Evolutionary conservation across 345 rosid genomes (phyloP).

Genomic region (thale cress (Arabidopsis thaliana)): TAIR10.1 NC_003076.8:4271501-4272000

Average conservation of each 20-base stretch:
- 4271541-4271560: too few relatives aligned
- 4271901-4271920: constrained; percentile 25
- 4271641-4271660: too few relatives aligned
- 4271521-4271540: too few relatives aligned
- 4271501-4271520: too few relatives aligned
- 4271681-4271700: neutral
- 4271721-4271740: neutral
- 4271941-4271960: constrained; percentile 42
- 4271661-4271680: too few relatives aligned
- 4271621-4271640: too few relatives aligned
- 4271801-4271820: neutral
- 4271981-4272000: constrained; percentile 6
- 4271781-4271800: neutral
- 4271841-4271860: constrained; percentile 32
- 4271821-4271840: neutral
- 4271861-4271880: constrained; percentile 49
- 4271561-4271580: too few relatives aligned
- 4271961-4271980: constrained; percentile 35
- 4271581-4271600: too few relatives aligned
- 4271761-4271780: neutral
- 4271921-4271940: constrained; percentile 37
- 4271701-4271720: neutral
- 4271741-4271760: neutral
- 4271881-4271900: constrained; percentile 22
- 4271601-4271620: too few relatives aligned